Base-by-base conservation (phyloP, 106 monocot genomes). In the Vanilla planifolia region DNA sequence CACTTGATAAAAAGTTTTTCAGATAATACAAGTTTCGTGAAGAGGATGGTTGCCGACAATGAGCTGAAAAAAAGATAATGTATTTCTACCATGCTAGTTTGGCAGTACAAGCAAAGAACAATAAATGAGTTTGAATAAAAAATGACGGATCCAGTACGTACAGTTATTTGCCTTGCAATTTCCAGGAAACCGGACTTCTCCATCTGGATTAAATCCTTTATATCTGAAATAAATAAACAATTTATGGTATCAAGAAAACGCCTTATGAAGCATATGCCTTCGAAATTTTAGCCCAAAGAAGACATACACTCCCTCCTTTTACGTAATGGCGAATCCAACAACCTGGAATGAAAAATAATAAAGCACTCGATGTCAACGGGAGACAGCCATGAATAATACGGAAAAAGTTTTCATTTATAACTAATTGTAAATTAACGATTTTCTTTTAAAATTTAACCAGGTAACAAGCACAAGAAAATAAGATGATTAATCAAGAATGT, bases 261-360 rank as follows among this genome's bases (percentile, higher is more conserved):
- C 30, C 30, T 15, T 9, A 30, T 36, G 10, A 20, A 40, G 41
- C 2, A 21, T 16, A 45, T 45, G 7, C 29, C 34, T 55, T 27
- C 59, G 16, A 24, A 29, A 32, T 62, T n/a, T 20, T 21, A 51
- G 1, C 16, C 3, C 44, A 48, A 43, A 69, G 17, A 44, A 55
- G 22, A 51, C 78, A 48, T 76, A 95, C 95, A 81, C 28, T 81
- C 73, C 70, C 87, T 77, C 77, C 95, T 90, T 44, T 81, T 43
- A 34, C 90, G 84, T 26, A 96, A 74, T 13, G 95, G 75, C 43
- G 52, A 67, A 70, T 68, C 71, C 68, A 90, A 67, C 48, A 90
- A 61, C 79, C 95, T 95, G 75, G 22, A 75, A 68, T 43, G 61
- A 48, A 21, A 64, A 25, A 27, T 36, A 45, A 21, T 23, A 15